Evolutionary conservation across 2,329 filamentous ascomycete genomes (phyloP), one percentile per base, ranked within the genome.

Genomic region (Colletotrichum tamarilloi): DNA sequence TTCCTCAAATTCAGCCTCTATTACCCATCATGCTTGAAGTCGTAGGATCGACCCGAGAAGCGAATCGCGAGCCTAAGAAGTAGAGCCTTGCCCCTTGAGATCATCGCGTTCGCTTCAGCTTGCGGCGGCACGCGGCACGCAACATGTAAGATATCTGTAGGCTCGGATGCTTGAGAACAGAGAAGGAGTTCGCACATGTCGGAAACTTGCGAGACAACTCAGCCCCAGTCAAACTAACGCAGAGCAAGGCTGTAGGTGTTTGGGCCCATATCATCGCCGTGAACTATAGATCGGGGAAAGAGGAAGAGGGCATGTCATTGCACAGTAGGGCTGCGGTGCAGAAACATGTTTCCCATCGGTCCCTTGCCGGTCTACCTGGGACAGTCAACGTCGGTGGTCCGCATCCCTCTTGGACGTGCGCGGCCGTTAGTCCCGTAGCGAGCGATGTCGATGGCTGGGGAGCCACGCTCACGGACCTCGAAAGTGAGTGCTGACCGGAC

Each of bases 401-500:
- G 59, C 35, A 38, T 28, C 62, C 42, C 38, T 64, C 42, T 28
- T 57, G 71, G 35, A 73, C 71, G 71, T 73, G 67, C 70, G 66
- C 38, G 35, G 70, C 60, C 49, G 62, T 35, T 64, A 24, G 46
- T 38, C 38, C 62, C 62, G 42, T 55, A 32, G 22, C 14, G 35
- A 24, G 46, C 53, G n/a, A 70, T 49, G 42, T 42, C 46, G 67
- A 73, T 62, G 66, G 70, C 66, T 30, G 66, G 57, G 30, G 24
- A 46, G n/a, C 16, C 7, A 19, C 32, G 58, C 66, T 64, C 70
- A 68, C 69, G 52, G 70, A 30, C 59, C 67, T n/a, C 52, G 35
- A 32, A 38, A 59, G 65, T 32, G 46, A 66, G 32, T 52, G 26
- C 26, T 38, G 24, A 49, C 19, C 42, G 19, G 42, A 7, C 42